A percentile compares a stretch with the other conserved stretches of the same genome.
Evolutionary conservation across 2,329 filamentous ascomycete genomes (phyloP).

Genomic region (Biscogniauxia sp.): DNA sequence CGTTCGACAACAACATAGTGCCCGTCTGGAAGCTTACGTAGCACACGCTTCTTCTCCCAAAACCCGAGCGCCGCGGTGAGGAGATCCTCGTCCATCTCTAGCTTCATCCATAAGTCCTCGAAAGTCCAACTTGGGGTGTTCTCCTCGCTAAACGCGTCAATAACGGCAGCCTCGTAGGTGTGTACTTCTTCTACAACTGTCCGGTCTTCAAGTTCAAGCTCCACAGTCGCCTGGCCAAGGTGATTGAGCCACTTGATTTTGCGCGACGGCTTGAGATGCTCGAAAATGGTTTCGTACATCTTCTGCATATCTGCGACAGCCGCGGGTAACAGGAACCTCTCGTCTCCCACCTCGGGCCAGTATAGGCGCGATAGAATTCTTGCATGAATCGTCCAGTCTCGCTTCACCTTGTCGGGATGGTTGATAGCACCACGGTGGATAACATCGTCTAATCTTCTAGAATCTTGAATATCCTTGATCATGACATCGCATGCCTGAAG

Average conservation of each 20-base stretch:
- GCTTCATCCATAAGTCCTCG: constrained; percentile 48
- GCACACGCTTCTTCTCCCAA: constrained; percentile 68
- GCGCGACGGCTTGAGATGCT: constrained; percentile 74
- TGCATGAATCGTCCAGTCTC: constrained; percentile 58
- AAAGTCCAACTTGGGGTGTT: constrained; percentile 43
- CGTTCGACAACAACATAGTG: constrained; percentile 69
- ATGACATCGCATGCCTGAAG: constrained; percentile 96
- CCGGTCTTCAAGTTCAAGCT: constrained; percentile 80
- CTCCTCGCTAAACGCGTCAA: constrained; percentile 66
- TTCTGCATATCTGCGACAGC: constrained; percentile 61
- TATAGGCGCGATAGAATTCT: constrained; percentile 91
- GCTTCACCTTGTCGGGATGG: constrained; percentile 23
- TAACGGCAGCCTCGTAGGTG: constrained; percentile 84
- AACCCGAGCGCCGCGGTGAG: constrained; percentile 66
- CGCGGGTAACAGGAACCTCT: constrained; percentile 63
- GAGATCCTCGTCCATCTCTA: constrained; percentile 74
- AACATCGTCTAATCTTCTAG: constrained; percentile 66
- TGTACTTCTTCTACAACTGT: constrained; percentile 68
- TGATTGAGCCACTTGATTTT: constrained; percentile 88
- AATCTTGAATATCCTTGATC: constrained; percentile 90
- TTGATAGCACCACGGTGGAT: constrained; percentile 50
- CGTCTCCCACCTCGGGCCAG: constrained; percentile 79
- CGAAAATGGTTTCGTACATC: constrained; percentile 73
- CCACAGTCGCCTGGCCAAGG: constrained; percentile 75
- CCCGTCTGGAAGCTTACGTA: constrained; percentile 54